Conservation (phyloP, 805 yeast species). For the Cyberlindnera amylophila region DNA sequence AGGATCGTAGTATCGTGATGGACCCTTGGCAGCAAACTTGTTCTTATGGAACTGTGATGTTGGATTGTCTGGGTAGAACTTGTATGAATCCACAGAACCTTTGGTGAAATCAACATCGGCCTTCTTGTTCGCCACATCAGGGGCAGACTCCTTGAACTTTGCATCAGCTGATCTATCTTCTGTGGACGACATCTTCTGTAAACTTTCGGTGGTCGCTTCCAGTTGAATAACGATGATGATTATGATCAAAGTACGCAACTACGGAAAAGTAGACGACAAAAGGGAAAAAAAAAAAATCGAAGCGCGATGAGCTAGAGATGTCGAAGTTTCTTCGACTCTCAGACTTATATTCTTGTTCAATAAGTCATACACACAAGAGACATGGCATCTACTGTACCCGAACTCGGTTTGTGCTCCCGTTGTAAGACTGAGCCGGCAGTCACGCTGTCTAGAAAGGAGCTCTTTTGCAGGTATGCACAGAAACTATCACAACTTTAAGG, state of each 20-base stretch:
- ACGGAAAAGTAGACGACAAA: background rate
- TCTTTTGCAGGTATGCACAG: conserved; percentile 45
- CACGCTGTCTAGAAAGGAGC: conserved; percentile 55
- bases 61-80: conserved; percentile 87
- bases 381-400: background rate
- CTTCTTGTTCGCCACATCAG: conserved; percentile 32
- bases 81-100: conserved; percentile 49
- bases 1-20: conserved; percentile 87
- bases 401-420: conserved; percentile 29
- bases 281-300: background rate
- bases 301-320: background rate
- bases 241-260: background rate
- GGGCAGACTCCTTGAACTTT: conserved; percentile 21
- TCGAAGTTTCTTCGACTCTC: no score
- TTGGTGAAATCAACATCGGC: conserved; percentile 48
- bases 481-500: background rate
- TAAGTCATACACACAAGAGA: background rate
- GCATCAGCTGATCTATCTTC: conserved; percentile 19
- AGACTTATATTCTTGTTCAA: background rate
- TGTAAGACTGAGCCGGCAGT: conserved; percentile 44
- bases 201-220: background rate
- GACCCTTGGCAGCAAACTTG: conserved; percentile 68
- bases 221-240: background rate
- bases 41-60: conserved; percentile 63
- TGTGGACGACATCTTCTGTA: conserved; percentile 9